A percentile compares a stretch with the other conserved stretches of the same genome.
These are phyloP conservation scores for Melastoma malabathricum DNA, from an alignment of 345 rosid species.

Conservation along the genomic window DNA sequence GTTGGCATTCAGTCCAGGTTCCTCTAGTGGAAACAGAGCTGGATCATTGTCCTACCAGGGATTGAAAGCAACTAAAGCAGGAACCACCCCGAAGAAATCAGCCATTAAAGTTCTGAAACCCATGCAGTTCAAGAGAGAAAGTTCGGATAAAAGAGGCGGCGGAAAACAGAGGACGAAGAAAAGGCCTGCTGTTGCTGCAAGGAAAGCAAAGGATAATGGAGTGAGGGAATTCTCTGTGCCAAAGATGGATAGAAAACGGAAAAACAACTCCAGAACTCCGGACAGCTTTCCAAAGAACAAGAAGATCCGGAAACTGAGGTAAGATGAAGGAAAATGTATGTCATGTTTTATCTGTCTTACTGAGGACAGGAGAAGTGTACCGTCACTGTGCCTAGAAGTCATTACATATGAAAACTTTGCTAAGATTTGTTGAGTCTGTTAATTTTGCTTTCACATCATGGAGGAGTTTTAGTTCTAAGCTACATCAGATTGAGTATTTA, in stretches of 20 bases:
- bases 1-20: constrained; percentile 25
- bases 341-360: background rate
- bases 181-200: constrained; percentile 76
- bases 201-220: constrained; percentile 47
- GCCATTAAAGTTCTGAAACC: constrained; percentile 20
- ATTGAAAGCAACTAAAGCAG: constrained; percentile 49
- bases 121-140: constrained; percentile 21
- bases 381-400: too few species aligned
- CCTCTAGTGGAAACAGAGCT: constrained; percentile 20
- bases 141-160: constrained; percentile 13
- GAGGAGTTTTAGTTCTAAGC: too few species aligned
- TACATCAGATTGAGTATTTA: too few species aligned
- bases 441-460: too few species aligned
- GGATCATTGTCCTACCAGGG: constrained; percentile 60
- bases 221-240: constrained; percentile 19
- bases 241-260: constrained; percentile 53
- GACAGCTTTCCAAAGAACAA: constrained; percentile 38
- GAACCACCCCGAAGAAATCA: constrained; percentile 42
- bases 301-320: constrained; percentile 43
- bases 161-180: constrained; percentile 29
- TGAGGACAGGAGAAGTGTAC: too few species aligned
- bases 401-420: too few species aligned
- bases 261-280: constrained; percentile 48
- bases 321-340: constrained; percentile 1
- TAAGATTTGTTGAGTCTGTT: too few species aligned